phyloP scores from a whole-genome alignment of 805 yeast species.

The Hermanozyma aechmeae region DNA sequence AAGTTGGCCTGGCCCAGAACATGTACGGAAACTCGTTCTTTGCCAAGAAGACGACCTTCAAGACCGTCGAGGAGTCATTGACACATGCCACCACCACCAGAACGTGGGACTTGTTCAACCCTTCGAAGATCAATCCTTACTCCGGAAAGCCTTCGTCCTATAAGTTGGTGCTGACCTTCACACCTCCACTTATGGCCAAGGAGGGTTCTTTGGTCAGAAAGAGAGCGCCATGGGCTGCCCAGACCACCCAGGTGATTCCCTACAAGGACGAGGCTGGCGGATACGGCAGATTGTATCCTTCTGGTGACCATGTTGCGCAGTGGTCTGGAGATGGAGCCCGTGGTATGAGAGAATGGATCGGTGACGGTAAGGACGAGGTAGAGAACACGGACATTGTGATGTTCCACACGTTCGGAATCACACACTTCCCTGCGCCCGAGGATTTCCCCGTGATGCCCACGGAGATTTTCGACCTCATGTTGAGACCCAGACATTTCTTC shows the following conservation, averaged over 20 bases:
- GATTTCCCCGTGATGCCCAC: conserved; percentile 89
- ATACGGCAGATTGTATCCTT: conserved; percentile 63
- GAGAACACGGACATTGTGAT: conserved; percentile 64
- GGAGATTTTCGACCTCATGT: conserved; percentile 64
- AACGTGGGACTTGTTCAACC: conserved; percentile 74
- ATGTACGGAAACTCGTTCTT: conserved; percentile 72
- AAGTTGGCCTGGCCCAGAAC: conserved; percentile 52
- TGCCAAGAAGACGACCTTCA: conserved; percentile 55
- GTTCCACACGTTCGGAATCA: conserved; percentile 78
- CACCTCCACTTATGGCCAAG: conserved; percentile 65
- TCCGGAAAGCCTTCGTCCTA: conserved; percentile 71
- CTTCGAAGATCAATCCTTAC: conserved; percentile 51
- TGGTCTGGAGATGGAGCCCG: conserved; percentile 60
- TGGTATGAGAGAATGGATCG: conserved; percentile 64
- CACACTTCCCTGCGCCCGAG: conserved; percentile 85
- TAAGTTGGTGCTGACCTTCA: conserved; percentile 67
- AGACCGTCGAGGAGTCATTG: conserved; percentile 58
- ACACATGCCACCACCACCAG: conserved; percentile 58
- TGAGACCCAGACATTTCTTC: conserved; percentile 77
- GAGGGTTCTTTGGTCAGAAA: conserved; percentile 67
- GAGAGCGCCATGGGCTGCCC: conserved; percentile 76
- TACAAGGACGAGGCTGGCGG: conserved; percentile 46
- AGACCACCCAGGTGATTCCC: conserved; percentile 60
- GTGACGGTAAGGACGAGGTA: conserved; percentile 47
- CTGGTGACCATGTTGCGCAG: conserved; percentile 71